Evolutionary conservation across 805 yeast species (phyloP), one percentile per base, ranked within the genome.

Genomic region (Ogataea henricii): DNA sequence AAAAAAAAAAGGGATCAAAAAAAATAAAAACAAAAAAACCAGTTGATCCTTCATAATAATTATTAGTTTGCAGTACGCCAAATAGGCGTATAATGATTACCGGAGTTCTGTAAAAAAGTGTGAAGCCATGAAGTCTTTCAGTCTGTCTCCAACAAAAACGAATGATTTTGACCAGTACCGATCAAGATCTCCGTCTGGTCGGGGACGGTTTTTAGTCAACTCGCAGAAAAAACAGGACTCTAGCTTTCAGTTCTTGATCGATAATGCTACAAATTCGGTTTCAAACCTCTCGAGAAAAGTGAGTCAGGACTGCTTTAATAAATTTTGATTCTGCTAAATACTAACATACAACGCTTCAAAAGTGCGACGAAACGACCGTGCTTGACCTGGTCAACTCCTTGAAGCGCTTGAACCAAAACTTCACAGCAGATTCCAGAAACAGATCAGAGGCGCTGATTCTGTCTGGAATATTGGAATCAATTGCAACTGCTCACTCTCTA

Each of bases 331-430:
- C 16, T 43, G 17, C 10, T 43, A 14, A 3, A 2, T 13, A 40
- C 39, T 48, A 46, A 40, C 39, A 16, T 4, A 9, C 5, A 18
- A 7, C n/a, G 17, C 17, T 10, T 26, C 23, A 9, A 6, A 14
- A 51, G 56, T 47, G 52, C 37, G 50, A 53, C 41, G 60, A 55
- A 20, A 22, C 32, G 2, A 40, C 49, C 3, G 49, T 50, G 6
- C 9, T 27, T 1, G 55, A 50, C 3, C 38, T 55, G 7, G 32
- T 43, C 17, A 48, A 23, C n/a, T 46, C 54, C 1, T 16, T 56
- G 17, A 47, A 47, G 46, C 50, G 51, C 43, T 32, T 57, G 21
- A 57, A 56, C 34, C 55, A 56, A 40, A 47, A 51, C 43, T 57
- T 49, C 38, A 25, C 52, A 1, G 18, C 53, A 2, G 53, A 51